These are phyloP conservation scores for Picochlorum sp. DNA, from an alignment of 139 green algal species.

Conservation along the genomic window DNA sequence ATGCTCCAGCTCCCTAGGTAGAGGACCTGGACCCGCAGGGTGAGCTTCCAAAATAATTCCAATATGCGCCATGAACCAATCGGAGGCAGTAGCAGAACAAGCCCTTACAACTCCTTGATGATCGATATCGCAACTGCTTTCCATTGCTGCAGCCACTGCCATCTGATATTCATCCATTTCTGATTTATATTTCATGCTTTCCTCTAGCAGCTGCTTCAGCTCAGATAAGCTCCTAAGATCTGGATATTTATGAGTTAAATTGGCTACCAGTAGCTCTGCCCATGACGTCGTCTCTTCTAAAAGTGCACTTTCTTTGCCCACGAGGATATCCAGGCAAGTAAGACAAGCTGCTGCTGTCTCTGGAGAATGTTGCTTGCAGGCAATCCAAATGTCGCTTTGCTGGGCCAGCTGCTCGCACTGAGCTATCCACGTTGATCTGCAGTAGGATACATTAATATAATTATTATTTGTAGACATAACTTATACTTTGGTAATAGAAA, in stretches of 20 bases:
- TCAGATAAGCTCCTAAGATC: constrained; percentile 15
- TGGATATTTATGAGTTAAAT: constrained; percentile 38
- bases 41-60: constrained; percentile 32
- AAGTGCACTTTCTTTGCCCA: constrained; percentile 26
- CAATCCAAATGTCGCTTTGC: constrained; percentile 16
- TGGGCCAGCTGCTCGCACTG: constrained; percentile 15
- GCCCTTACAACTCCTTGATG: constrained; percentile 18
- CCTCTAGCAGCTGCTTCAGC: constrained; percentile 30
- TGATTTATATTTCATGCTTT: neutral
- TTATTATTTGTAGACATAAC: too few species aligned
- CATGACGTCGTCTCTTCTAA: constrained; percentile 16
- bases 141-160: constrained; percentile 11
- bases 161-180: constrained; percentile 6
- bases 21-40: constrained; percentile 12
- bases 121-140: constrained; percentile 20
- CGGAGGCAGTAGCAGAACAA: constrained; percentile 8
- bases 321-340: constrained; percentile 31
- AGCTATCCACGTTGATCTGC: constrained; percentile 22
- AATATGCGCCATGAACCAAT: constrained; percentile 60
- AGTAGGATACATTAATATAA: constrained; percentile 3
- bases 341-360: neutral
- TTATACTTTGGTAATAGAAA: too few species aligned
- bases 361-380: constrained; percentile 1
- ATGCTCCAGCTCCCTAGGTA: constrained; percentile 11
- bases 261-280: constrained; percentile 47